Conservation (phyloP, 2,329 filamentous ascomycete genomes). For the Dryadomyces sulphureus region DNA sequence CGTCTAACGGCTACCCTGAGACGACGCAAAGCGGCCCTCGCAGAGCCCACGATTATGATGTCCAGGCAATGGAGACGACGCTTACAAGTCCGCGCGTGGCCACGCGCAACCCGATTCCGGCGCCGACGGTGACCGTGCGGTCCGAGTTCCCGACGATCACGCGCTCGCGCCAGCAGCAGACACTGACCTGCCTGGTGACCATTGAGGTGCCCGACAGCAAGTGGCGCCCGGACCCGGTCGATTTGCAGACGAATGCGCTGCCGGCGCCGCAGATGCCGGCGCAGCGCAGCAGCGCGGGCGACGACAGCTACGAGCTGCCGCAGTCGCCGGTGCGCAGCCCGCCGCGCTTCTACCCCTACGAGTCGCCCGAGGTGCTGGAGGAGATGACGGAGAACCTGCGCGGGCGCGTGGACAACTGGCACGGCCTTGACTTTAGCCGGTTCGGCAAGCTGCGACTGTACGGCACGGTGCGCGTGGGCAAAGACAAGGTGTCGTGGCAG, state of each 20-base stretch:
- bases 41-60: slow-evolving; percentile 82
- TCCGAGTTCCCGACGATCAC: slow-evolving; percentile 94
- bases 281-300: slow-evolving; percentile 21
- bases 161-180: slow-evolving; percentile 85
- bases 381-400: slow-evolving; percentile 77
- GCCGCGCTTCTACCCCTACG: slow-evolving; percentile 53
- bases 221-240: slow-evolving; percentile 76
- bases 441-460: slow-evolving; percentile 88
- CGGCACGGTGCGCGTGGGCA: slow-evolving; percentile 81
- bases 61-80: slow-evolving; percentile 88
- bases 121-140: slow-evolving; percentile 82
- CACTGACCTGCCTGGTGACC: slow-evolving; percentile 82
- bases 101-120: slow-evolving; percentile 73
- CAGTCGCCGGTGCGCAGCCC: slow-evolving; percentile 45
- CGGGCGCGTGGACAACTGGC: slow-evolving; percentile 93
- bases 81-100: slow-evolving; percentile 58
- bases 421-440: slow-evolving; percentile 81
- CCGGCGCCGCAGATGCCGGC: slow-evolving; percentile 22
- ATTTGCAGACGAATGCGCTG: slow-evolving; percentile 43
- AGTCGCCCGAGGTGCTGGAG: slow-evolving; percentile 62
- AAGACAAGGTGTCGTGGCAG: slow-evolving; percentile 94
- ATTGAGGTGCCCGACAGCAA: slow-evolving; percentile 88
- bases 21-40: slow-evolving; percentile 51
- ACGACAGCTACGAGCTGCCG: slow-evolving; percentile 39
- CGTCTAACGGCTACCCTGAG: slow-evolving; percentile 68